phyloP scores from a whole-genome alignment of 2,329 filamentous ascomycete species.

The Verticillium nonalfalfae region DNA sequence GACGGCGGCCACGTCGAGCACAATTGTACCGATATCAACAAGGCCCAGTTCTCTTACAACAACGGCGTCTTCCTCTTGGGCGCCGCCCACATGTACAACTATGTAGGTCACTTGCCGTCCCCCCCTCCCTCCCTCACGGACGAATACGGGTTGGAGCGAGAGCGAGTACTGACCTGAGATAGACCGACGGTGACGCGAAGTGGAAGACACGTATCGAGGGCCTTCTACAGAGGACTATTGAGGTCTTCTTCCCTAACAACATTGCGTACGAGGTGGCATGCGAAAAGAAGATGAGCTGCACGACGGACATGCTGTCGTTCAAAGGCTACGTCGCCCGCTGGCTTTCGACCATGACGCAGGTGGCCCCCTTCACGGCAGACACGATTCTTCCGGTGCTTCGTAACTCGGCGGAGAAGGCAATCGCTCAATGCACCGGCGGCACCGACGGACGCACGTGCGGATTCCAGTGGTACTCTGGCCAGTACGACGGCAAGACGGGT shows the following conservation, averaged over 20 bases:
- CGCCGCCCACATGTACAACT: slow-evolving; percentile 59
- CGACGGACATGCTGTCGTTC: slow-evolving; percentile 57
- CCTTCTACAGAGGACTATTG: slow-evolving; percentile 26
- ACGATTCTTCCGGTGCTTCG: slow-evolving; percentile 45
- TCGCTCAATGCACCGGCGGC: slow-evolving; percentile 48
- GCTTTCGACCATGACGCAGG: slow-evolving; percentile 44
- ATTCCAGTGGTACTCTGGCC: slow-evolving; percentile 43
- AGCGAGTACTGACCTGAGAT: neutral
- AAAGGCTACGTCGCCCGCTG: slow-evolving; percentile 55
- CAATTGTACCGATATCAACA: slow-evolving; percentile 50
- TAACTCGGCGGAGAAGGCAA: slow-evolving; percentile 46
- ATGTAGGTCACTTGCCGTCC: slow-evolving; percentile 24
- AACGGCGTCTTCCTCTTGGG: slow-evolving; percentile 52
- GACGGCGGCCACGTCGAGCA: slow-evolving; percentile 47
- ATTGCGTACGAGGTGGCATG: slow-evolving; percentile 58
- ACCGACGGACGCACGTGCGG: slow-evolving; percentile 43
- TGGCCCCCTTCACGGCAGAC: slow-evolving; percentile 46
- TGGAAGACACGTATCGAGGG: slow-evolving; percentile 46
- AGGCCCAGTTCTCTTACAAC: slow-evolving; percentile 55
- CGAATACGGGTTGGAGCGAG: neutral
- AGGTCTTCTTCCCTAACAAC: slow-evolving; percentile 47
- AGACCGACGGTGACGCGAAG: slow-evolving; percentile 39
- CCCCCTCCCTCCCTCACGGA: neutral
- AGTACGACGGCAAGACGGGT: slow-evolving; percentile 47
- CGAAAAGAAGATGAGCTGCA: slow-evolving; percentile 48